A percentile compares a stretch with the other conserved stretches of the same genome.
phyloP scores from a whole-genome alignment of 257 asterid species.

The Fraxinus excelsior region DNA sequence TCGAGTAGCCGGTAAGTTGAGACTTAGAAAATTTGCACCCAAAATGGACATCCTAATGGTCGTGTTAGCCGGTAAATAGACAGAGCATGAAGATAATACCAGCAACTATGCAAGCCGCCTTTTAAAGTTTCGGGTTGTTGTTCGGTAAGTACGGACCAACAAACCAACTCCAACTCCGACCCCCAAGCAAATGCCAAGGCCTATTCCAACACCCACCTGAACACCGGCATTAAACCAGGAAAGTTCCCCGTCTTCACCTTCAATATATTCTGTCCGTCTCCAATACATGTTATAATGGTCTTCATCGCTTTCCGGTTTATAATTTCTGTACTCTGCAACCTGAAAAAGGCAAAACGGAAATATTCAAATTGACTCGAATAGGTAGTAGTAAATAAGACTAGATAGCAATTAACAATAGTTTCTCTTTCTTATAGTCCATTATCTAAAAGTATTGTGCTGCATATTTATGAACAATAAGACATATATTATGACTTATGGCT shows the following conservation, averaged over 20 bases:
- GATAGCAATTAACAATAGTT: not conserved
- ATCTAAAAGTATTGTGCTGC: not conserved
- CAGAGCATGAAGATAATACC: not conserved
- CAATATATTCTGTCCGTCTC: conserved; percentile 42
- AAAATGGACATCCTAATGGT: conserved; percentile 7
- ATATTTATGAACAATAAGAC: too few species aligned
- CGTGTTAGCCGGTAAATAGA: not conserved
- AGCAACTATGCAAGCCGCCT: conserved; percentile 54
- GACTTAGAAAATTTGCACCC: conserved; percentile 9
- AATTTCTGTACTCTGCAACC: conserved; percentile 43
- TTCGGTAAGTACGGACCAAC: conserved; percentile 61
- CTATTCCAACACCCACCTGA: conserved; percentile 79
- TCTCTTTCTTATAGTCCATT: not conserved
- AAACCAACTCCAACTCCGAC: conserved; percentile 70
- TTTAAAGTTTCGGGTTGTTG: conserved; percentile 61
- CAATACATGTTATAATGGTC: conserved; percentile 40
- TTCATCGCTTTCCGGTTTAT: conserved; percentile 40
- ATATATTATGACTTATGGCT: not conserved
- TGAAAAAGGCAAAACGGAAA: conserved; percentile 22
- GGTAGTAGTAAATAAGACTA: not conserved
- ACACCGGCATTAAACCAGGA: conserved; percentile 84
- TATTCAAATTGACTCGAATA: not conserved
- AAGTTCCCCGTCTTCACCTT: conserved; percentile 68
- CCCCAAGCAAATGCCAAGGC: conserved; percentile 70
- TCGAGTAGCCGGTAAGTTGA: not conserved